Conservation (phyloP, 1,284 basidiomycete genomes). For the Austroboletus olivaceoglutinosus region DNA sequence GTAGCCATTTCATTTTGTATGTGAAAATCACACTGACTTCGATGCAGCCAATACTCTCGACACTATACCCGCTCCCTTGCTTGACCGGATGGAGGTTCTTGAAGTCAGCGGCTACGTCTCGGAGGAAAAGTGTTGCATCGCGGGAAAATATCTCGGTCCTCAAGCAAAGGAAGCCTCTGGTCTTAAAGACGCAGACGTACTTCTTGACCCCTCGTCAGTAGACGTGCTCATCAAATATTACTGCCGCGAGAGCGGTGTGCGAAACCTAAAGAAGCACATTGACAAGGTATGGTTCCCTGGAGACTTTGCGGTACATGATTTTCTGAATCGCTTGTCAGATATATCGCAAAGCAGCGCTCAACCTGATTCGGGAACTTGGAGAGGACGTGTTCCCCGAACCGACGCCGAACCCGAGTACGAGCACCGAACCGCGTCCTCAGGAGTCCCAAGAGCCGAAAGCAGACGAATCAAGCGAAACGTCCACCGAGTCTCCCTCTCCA, state of each 20-base stretch:
- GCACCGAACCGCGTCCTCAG: slow-evolving; percentile 29
- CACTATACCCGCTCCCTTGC: slow-evolving; percentile 93
- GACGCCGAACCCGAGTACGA: slow-evolving; percentile 6
- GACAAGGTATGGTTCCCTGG: slow-evolving; percentile 67
- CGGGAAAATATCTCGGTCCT: slow-evolving; percentile 87
- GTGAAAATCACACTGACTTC: background rate
- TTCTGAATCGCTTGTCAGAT: slow-evolving; percentile 57
- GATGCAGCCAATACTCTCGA: slow-evolving; percentile 80
- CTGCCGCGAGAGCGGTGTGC: slow-evolving; percentile 94
- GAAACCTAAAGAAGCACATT: slow-evolving; percentile 94
- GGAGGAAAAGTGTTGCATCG: slow-evolving; percentile 95
- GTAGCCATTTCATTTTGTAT: background rate
- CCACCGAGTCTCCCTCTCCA: slow-evolving; percentile 17
- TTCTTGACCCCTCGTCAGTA: slow-evolving; percentile 75
- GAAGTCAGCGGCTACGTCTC: slow-evolving; percentile 97
- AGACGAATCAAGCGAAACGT: slow-evolving; percentile 32
- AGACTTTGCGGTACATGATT: background rate
- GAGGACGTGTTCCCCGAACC: slow-evolving; percentile 86
- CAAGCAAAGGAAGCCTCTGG: slow-evolving; percentile 93
- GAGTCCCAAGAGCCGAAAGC: slow-evolving; percentile 42
- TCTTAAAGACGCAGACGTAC: slow-evolving; percentile 80
- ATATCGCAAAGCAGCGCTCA: slow-evolving; percentile 94
- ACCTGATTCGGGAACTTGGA: slow-evolving; percentile 89
- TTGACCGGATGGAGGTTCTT: slow-evolving; percentile 97
- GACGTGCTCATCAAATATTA: slow-evolving; percentile 95